Evolutionary conservation across 164 flowering plant genomes (phyloP).

Genomic region (Akebia trifoliata): DNA sequence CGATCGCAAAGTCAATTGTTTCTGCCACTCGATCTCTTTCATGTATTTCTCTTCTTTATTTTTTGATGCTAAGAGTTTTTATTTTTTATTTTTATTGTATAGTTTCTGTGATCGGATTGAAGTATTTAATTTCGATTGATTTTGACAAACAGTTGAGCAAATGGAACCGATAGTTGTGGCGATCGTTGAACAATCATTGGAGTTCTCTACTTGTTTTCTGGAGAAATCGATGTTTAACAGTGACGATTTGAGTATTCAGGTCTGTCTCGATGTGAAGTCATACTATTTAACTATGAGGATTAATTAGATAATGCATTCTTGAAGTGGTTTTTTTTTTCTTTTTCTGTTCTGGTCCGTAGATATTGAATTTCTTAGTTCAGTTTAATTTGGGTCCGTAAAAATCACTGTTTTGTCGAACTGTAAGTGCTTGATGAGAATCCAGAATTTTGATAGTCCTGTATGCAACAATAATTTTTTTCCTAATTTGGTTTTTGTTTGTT

Average conservation of each 20-base stretch:
- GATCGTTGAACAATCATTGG: conserved; percentile 41
- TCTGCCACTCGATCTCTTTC: too few relatives aligned
- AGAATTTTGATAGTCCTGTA: too few relatives aligned
- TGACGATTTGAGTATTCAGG: conserved; percentile 58
- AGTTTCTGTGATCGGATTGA: not conserved
- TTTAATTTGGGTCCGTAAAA: too few relatives aligned
- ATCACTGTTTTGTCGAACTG: too few relatives aligned
- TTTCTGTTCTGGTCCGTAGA: not conserved
- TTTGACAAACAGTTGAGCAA: conserved; percentile 45
- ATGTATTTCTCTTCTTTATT: too few relatives aligned
- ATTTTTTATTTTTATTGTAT: conserved; percentile 4
- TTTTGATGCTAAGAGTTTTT: too few relatives aligned
- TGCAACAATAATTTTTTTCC: too few relatives aligned
- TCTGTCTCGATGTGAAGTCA: conserved; percentile 31
- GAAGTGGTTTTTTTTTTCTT: not conserved
- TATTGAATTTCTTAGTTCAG: too few relatives aligned
- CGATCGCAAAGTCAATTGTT: conserved; percentile 36
- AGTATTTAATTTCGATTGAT: not conserved
- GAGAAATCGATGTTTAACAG: conserved; percentile 37
- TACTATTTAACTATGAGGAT: too few relatives aligned
- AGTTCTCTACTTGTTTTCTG: conserved; percentile 55
- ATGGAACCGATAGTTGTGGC: conserved; percentile 49
- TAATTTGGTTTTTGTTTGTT: too few relatives aligned
- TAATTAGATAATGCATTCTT: not conserved
- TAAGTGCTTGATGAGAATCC: too few relatives aligned